Base-by-base conservation (phyloP, 768 basidiomycete species). In the Boletus vermiculosoides region DNA sequence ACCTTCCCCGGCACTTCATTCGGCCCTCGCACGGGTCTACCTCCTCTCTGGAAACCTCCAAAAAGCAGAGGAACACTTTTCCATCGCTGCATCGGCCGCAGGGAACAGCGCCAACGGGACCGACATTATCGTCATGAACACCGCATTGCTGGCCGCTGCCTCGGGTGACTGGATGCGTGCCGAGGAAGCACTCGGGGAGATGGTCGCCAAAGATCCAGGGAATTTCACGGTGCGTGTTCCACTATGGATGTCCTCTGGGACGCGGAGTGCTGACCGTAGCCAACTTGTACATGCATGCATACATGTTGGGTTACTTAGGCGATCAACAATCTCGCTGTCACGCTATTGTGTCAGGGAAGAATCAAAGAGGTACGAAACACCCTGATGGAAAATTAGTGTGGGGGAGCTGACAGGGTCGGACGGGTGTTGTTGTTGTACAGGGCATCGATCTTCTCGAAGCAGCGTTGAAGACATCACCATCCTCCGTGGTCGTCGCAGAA, bases 301-400 rank as follows among this genome's bases (percentile, higher is more conserved):
- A 10, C 6, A 25, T 4, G 49, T 2, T 33, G 8, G 44, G 8
- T 45, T 13, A 16, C 30, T 11, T 28, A 86, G 86, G 89, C 90
- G 39, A 80, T 86, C 36, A 94, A 92, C 68, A 88, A 93, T 64
- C 74, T 92, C 3, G 81, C 87, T 0, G 91, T 93, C 33, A 80
- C 85, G 10, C 71, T 88, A 42, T 72, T 93, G 45, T 82, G 81
- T 55, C 85, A 87, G 62, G 91, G 92, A 5, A 83, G 80, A 57
- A 60, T 93, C 39, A 84, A 83, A 64, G 86, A 92, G 80, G 90
- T 86, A 15, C 39, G 74, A 2, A 18, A 23, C 3, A 16, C 4
- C 18, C 5, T 34, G n/a, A 18, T 23, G 13, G 31, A 30, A 39
- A 39, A 50, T 50, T 16, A 9, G 13, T 52, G 4, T 23, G 23